Evolutionary conservation across 768 basidiomycete species (phyloP).

Genomic region (Boletus subparvulus): DNA sequence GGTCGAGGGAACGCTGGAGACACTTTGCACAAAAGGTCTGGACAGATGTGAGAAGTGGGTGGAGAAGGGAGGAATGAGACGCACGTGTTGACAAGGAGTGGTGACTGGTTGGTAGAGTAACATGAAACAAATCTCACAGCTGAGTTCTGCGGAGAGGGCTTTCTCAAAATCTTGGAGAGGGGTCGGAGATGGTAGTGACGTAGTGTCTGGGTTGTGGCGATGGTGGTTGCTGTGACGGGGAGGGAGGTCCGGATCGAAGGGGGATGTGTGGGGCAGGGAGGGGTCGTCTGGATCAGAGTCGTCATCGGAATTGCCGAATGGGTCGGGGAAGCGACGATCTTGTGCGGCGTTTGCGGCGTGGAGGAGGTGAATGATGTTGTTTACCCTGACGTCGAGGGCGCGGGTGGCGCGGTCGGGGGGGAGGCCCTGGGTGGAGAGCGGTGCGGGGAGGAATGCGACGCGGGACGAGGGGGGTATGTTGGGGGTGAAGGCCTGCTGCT

Average conservation of each 20-base stretch:
- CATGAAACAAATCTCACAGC: slow-evolving; percentile 89
- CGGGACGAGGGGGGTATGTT: slow-evolving; percentile 43
- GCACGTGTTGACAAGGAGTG: slow-evolving; percentile 91
- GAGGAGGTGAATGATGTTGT: slow-evolving; percentile 51
- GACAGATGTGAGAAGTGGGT: slow-evolving; percentile 6
- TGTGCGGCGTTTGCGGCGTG: slow-evolving; percentile 17
- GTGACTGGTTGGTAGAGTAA: slow-evolving; percentile 86
- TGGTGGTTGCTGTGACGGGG: slow-evolving; percentile 29
- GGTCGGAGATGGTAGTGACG: slow-evolving; percentile 28
- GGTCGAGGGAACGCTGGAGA: slow-evolving; percentile 87
- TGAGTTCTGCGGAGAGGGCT: slow-evolving; percentile 64
- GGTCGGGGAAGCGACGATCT: slow-evolving; percentile 17
- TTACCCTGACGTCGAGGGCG: slow-evolving; percentile 54
- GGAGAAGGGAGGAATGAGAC: slow-evolving; percentile 29
- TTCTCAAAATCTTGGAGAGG: slow-evolving; percentile 51
- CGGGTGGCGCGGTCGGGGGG: background rate
- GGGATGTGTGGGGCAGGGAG: slow-evolving; percentile 9
- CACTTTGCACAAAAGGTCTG: slow-evolving; percentile 92
- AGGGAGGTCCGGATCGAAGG: slow-evolving; percentile 4
- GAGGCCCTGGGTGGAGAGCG: slow-evolving; percentile 21
- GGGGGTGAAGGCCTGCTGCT: slow-evolving; percentile 24
- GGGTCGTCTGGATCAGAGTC: slow-evolving; percentile 32
- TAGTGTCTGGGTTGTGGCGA: slow-evolving; percentile 28
- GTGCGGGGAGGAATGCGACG: slow-evolving; percentile 37
- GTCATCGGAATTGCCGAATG: slow-evolving; percentile 31